These are phyloP conservation scores for Bipolaris bicolor DNA, from an alignment of 2,329 filamentous ascomycete species.

Conservation along the genomic window DNA sequence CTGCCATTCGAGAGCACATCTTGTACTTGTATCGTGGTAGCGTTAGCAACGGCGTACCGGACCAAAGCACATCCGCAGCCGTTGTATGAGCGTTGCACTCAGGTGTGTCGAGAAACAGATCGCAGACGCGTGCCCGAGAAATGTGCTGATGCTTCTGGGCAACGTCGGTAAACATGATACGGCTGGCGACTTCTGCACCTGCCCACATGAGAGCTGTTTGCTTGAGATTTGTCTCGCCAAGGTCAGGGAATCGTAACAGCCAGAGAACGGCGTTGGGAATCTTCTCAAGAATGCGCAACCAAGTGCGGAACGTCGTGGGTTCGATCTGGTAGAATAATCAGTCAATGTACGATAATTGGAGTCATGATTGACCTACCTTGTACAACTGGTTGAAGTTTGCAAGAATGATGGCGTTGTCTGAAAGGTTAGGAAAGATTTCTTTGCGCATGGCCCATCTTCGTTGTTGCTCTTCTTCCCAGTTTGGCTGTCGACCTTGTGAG, in stretches of 20 bases:
- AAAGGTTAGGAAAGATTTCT: conserved; percentile 81
- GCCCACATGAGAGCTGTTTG: conserved; percentile 85
- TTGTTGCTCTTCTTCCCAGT: conserved; percentile 83
- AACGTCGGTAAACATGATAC: conserved; percentile 94
- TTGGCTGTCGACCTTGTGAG: conserved; percentile 65
- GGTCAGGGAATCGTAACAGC: conserved; percentile 94
- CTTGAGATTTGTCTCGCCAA: conserved; percentile 84
- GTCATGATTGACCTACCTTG: conserved; percentile 68
- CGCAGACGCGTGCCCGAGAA: conserved; percentile 85
- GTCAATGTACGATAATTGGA: neutral
- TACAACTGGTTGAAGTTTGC: conserved; percentile 99
- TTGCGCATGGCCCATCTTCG: conserved; percentile 92
- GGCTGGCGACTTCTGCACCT: conserved; percentile 79
- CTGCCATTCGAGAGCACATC: conserved; percentile 98
- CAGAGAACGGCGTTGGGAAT: conserved; percentile 90
- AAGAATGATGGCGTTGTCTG: conserved; percentile 85
- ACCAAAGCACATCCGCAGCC: conserved; percentile 95
- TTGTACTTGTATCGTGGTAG: conserved; percentile 93
- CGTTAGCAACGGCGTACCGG: conserved; percentile 89
- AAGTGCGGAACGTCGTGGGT: conserved; percentile 92
- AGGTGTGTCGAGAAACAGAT: conserved; percentile 94
- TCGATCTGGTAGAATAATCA: conserved; percentile 73
- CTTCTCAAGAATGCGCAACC: conserved; percentile 86
- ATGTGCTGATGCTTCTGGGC: conserved; percentile 96
- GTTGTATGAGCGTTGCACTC: conserved; percentile 99